Conservation (phyloP, 495 filamentous ascomycete species). For the Xylaria sp. region DNA sequence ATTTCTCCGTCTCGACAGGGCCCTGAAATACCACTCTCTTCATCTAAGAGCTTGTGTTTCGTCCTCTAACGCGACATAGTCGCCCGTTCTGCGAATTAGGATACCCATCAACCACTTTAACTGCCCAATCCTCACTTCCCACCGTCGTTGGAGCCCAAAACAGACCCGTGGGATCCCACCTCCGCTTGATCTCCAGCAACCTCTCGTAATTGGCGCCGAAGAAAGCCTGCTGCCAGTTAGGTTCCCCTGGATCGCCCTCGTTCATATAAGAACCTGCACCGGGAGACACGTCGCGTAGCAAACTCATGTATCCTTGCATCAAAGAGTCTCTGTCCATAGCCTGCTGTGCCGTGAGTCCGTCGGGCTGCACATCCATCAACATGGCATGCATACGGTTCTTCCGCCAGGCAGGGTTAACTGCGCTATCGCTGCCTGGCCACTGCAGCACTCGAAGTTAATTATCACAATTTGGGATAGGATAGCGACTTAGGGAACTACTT, state of each 20-base stretch:
- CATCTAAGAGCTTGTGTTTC: not conserved
- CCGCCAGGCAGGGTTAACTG: conserved; percentile 64
- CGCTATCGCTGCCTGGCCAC: conserved; percentile 49
- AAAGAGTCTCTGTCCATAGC: conserved; percentile 5
- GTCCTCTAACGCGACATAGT: conserved; percentile 15
- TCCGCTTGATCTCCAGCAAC: conserved; percentile 55
- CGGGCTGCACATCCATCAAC: conserved; percentile 43
- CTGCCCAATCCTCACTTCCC: conserved; percentile 18
- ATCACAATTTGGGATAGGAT: not conserved
- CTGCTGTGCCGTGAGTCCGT: conserved; percentile 33
- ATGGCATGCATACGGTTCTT: conserved; percentile 60
- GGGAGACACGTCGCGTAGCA: conserved; percentile 42
- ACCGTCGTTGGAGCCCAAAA: conserved; percentile 43
- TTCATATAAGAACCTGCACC: conserved; percentile 40
- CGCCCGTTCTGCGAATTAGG: conserved; percentile 35
- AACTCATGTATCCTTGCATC: conserved; percentile 28
- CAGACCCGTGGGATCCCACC: conserved; percentile 53
- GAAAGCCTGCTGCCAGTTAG: conserved; percentile 38
- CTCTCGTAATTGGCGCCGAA: conserved; percentile 54
- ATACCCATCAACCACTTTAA: conserved; percentile 34
- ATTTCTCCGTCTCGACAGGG: not conserved
- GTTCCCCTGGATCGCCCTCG: conserved; percentile 54
- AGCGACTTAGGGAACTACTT: not conserved
- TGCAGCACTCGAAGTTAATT: not conserved
- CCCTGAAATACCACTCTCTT: not conserved